Evolutionary conservation across 257 asterid species (phyloP).

Genomic region (Primulina eburnea): DNA sequence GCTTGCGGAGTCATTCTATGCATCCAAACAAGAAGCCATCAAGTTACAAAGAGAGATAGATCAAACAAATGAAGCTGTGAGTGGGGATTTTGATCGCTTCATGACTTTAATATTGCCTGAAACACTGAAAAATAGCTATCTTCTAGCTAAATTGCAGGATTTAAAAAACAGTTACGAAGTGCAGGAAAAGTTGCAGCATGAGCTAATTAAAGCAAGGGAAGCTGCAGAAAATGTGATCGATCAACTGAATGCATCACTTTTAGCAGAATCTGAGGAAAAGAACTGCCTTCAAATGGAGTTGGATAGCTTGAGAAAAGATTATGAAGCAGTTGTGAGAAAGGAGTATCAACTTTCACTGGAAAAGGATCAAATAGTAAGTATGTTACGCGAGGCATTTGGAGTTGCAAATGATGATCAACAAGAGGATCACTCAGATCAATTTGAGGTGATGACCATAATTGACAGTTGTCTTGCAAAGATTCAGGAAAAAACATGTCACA

Average conservation of each 20-base stretch:
- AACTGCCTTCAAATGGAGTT: constrained; percentile 44
- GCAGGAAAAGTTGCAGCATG: constrained; percentile 47
- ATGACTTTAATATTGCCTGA: constrained; percentile 56
- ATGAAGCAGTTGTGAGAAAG: constrained; percentile 45
- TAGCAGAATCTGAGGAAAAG: constrained; percentile 71
- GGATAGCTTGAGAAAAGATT: constrained; percentile 45
- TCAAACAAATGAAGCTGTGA: constrained; percentile 50
- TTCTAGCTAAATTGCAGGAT: constrained; percentile 63
- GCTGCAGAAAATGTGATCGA: constrained; percentile 50
- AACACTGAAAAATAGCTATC: constrained; percentile 54
- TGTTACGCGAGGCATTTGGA: constrained; percentile 74
- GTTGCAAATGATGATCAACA: constrained; percentile 35
- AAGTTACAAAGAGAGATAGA: constrained; percentile 54
- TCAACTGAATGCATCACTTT: constrained; percentile 49
- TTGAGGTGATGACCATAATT: constrained; percentile 43
- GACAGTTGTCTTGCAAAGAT: constrained; percentile 60
- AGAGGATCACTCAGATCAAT: constrained; percentile 36
- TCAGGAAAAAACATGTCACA: constrained; percentile 43
- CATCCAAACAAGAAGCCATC: constrained; percentile 54
- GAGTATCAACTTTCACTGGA: constrained; percentile 44
- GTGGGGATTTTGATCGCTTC: constrained; percentile 51
- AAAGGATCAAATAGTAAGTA: constrained; percentile 49
- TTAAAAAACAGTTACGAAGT: constrained; percentile 42
- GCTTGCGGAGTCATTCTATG: constrained; percentile 59
- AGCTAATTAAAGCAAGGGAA: constrained; percentile 49